A percentile compares a stretch with the other conserved stretches of the same genome.
Evolutionary conservation across 371 early-diverging fungal species (phyloP).

Genomic region (Rhizopus stolonifer): DNA sequence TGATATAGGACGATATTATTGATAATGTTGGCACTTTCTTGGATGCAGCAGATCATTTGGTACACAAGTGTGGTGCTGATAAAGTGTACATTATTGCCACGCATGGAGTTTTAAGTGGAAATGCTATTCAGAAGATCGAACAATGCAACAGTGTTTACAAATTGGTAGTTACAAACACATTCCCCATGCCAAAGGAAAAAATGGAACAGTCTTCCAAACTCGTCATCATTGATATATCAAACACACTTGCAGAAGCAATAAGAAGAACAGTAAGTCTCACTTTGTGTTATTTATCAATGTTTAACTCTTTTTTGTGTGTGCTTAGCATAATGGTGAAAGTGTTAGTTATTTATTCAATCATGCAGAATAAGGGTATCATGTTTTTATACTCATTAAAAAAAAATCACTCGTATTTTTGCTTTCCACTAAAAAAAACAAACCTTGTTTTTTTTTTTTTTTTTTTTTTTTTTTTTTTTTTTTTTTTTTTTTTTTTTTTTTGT

Average conservation of each 20-base stretch:
- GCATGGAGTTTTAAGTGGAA: slow-evolving; percentile 90
- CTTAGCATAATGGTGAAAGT: slow-evolving; percentile 93
- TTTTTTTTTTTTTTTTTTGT: too few relatives aligned
- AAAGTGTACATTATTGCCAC: slow-evolving; percentile 92
- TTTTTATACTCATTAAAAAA: too few relatives aligned
- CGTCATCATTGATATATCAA: slow-evolving; percentile 84
- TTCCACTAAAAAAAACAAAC: too few relatives aligned
- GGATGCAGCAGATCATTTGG: slow-evolving; percentile 87
- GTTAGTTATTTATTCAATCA: slow-evolving; percentile 87
- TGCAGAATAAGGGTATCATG: slow-evolving; percentile 39
- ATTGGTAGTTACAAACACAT: slow-evolving; percentile 93
- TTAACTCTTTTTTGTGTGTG: not conserved
- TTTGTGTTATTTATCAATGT: not conserved
- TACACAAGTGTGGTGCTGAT: slow-evolving; percentile 82
- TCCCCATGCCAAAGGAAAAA: slow-evolving; percentile 84
- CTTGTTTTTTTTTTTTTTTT: too few relatives aligned
- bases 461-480: too few relatives aligned
- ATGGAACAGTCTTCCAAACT: slow-evolving; percentile 73
- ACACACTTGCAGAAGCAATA: slow-evolving; percentile 94
- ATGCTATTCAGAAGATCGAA: slow-evolving; percentile 82
- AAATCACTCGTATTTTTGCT: too few relatives aligned
- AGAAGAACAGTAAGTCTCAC: slow-evolving; percentile 72
- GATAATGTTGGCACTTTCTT: slow-evolving; percentile 86
- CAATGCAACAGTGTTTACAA: slow-evolving; percentile 81
- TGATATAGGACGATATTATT: slow-evolving; percentile 83